A percentile compares a stretch with the other conserved stretches of the same genome.
These are phyloP conservation scores for Cruciata laevipes DNA, from an alignment of 257 asterid genomes.

Conservation along the genomic window DNA sequence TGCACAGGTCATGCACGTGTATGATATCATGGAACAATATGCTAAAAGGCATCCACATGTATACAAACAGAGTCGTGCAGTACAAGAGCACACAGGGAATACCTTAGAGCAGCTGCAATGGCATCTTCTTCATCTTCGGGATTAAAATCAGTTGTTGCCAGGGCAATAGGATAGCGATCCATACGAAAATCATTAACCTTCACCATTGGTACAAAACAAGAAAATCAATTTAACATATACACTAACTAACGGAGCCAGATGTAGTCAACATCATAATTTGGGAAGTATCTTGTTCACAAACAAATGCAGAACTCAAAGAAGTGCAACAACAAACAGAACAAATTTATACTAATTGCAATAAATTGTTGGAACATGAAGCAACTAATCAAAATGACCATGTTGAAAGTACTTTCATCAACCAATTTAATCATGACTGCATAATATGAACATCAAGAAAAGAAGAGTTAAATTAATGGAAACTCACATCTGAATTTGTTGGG, in stretches of 20 bases:
- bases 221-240: constrained; percentile 6
- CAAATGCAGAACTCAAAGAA: not conserved
- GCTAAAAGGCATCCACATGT: not conserved
- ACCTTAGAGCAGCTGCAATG: constrained; percentile 41
- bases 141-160: constrained; percentile 27
- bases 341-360: not conserved
- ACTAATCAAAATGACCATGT: not conserved
- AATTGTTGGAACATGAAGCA: not conserved
- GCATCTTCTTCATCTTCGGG: constrained; percentile 28
- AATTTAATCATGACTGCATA: not conserved
- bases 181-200: constrained; percentile 36
- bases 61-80: not conserved
- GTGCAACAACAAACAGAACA: not conserved
- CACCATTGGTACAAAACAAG: constrained; percentile 23
- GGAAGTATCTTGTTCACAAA: not conserved
- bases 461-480: constrained; percentile 10
- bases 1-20: too few species aligned
- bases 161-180: constrained; percentile 34
- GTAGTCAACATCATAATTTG: not conserved
- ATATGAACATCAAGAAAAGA: constrained; percentile 5
- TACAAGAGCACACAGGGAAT: constrained; percentile 9
- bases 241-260: not conserved
- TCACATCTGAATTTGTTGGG: constrained; percentile 35
- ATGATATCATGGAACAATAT: not conserved
- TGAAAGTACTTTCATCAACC: not conserved